phyloP scores from a whole-genome alignment of 345 rosid species.

The Syzygium aromaticum region DNA sequence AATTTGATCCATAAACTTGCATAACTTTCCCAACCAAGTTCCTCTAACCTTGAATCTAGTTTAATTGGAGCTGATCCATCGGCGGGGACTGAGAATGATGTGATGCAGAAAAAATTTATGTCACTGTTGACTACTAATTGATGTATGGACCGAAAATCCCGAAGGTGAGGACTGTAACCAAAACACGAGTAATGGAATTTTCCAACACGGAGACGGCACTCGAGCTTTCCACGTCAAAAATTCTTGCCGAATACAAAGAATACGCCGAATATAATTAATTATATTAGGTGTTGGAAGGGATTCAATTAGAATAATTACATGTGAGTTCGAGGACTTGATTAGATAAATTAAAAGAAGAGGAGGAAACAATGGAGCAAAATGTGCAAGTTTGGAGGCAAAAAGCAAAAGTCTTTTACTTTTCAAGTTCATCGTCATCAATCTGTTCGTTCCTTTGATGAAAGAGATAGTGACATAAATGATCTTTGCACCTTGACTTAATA shows the following conservation, averaged over 20 bases:
- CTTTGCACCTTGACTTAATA: no score
- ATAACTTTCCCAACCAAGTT: neutral
- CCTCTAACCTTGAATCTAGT: neutral
- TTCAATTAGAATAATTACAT: rapidly evolving
- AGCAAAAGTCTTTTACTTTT: rapidly evolving
- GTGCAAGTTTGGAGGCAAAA: neutral
- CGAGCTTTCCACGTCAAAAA: neutral
- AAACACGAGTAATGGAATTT: neutral
- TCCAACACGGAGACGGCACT: neutral
- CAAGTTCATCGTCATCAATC: neutral
- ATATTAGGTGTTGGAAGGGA: neutral
- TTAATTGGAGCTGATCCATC: neutral
- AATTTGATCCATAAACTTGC: neutral
- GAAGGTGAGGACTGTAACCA: neutral
- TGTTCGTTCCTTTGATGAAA: neutral
- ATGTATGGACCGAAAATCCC: neutral
- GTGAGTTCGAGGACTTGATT: neutral
- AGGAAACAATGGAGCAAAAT: neutral
- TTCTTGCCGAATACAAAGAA: neutral
- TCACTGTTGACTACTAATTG: neutral
- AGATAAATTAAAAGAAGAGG: neutral
- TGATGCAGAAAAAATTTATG: no score
- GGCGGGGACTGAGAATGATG: no score
- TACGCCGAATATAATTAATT: neutral
- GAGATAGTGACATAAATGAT: no score